These are phyloP conservation scores for Capronia epimyces DNA, from an alignment of 2,329 filamentous ascomycete species.

Conservation along the genomic window DNA sequence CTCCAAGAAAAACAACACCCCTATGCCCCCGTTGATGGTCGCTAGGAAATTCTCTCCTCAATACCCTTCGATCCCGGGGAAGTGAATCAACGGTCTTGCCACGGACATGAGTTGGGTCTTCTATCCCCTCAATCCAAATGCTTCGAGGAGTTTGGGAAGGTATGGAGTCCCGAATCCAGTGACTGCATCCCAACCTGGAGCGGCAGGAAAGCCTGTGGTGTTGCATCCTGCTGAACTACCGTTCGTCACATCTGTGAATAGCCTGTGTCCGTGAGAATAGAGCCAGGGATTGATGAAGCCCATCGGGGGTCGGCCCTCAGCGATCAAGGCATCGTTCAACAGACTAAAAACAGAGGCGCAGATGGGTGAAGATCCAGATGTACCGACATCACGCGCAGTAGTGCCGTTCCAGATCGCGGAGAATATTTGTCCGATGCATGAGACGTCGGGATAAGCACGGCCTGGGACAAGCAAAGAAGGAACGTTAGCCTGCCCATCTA, in stretches of 20 bases:
- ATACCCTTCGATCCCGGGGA: no score
- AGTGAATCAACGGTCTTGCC: no score
- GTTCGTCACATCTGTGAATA: conserved; percentile 33
- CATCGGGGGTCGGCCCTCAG: conserved; percentile 21
- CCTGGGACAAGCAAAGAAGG: conserved; percentile 38
- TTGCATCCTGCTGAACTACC: conserved; percentile 34
- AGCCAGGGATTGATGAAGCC: conserved; percentile 28
- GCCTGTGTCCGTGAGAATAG: conserved; percentile 25
- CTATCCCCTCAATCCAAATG: conserved; percentile 20
- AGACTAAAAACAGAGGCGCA: conserved; percentile 23
- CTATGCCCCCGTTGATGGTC: no score
- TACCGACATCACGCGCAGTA: conserved; percentile 43
- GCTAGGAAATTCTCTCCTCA: no score
- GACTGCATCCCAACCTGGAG: conserved; percentile 35
- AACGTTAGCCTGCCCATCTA: conserved; percentile 23
- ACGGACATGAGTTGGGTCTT: no score
- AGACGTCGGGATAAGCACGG: conserved; percentile 57
- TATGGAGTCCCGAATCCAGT: conserved; percentile 34
- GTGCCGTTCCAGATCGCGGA: conserved; percentile 39
- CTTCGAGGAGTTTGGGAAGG: conserved; percentile 20
- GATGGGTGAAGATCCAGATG: conserved; percentile 33
- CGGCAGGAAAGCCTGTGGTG: conserved; percentile 32
- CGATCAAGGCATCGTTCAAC: conserved; percentile 26
- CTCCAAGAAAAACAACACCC: no score
- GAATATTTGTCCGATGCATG: conserved; percentile 50